phyloP scores from a whole-genome alignment of 2,329 filamentous ascomycete genomes.

The Tolypocladium album region DNA sequence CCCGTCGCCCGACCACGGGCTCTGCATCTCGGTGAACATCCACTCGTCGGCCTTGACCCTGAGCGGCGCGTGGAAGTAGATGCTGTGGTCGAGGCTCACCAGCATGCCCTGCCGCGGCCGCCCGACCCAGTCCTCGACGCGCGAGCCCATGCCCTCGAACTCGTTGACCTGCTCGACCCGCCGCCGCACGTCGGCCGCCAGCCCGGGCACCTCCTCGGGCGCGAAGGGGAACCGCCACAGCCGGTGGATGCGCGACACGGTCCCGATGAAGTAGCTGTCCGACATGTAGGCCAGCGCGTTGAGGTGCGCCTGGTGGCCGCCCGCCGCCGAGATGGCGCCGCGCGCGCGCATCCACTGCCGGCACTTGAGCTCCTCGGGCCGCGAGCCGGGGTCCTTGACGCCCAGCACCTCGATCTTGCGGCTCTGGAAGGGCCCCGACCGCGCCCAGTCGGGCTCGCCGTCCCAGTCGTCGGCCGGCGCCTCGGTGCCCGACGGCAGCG shows the following conservation, averaged over 20 bases:
- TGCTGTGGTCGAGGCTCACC: slow-evolving; percentile 68
- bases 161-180: slow-evolving; percentile 27
- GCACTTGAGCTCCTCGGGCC: slow-evolving; percentile 56
- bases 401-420: slow-evolving; percentile 28
- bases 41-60: slow-evolving; percentile 56
- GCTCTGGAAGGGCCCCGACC: slow-evolving; percentile 37
- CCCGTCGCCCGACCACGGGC: slow-evolving; percentile 69
- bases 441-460: slow-evolving; percentile 38
- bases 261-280: slow-evolving; percentile 89
- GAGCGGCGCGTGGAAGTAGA: slow-evolving; percentile 55
- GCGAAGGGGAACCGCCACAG: slow-evolving; percentile 61
- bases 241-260: slow-evolving; percentile 68
- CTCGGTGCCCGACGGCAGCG: slow-evolving; percentile 38
- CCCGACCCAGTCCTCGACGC: slow-evolving; percentile 35
- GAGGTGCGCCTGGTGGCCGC: slow-evolving; percentile 72
- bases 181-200: slow-evolving; percentile 29
- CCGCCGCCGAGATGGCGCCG: slow-evolving; percentile 61
- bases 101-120: slow-evolving; percentile 68
- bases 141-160: slow-evolving; percentile 27
- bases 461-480: slow-evolving; percentile 27
- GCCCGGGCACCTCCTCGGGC: slow-evolving; percentile 40
- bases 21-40: slow-evolving; percentile 74
- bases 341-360: slow-evolving; percentile 66
- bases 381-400: slow-evolving; percentile 26
- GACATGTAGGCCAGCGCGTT: slow-evolving; percentile 87